phyloP scores from a whole-genome alignment of 1,284 basidiomycete genomes.

The Ustilago loliicola region DNA sequence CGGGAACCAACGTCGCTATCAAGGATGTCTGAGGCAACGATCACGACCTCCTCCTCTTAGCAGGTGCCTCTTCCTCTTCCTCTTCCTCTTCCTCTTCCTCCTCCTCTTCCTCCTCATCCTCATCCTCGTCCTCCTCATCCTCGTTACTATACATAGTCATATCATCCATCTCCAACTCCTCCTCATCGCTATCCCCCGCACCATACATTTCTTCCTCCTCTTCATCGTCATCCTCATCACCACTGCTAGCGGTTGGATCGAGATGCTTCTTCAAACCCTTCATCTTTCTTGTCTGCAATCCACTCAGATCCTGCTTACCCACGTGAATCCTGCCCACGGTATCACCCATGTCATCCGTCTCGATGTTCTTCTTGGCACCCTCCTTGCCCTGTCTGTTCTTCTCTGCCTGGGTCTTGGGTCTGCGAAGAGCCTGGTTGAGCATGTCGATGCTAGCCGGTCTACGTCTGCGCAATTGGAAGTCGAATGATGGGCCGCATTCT shows the following conservation, averaged over 20 bases:
- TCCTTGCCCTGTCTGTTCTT: conserved; percentile 77
- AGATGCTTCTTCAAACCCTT: conserved; percentile 80
- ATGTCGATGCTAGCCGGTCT: conserved; percentile 82
- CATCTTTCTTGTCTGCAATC: conserved; percentile 91
- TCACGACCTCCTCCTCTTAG: conserved; percentile 38
- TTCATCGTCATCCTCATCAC: conserved; percentile 48
- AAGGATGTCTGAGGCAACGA: background rate
- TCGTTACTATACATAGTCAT: conserved; percentile 45
- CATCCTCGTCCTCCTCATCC: conserved; percentile 38
- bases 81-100: conserved; percentile 43
- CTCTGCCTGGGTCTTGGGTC: conserved; percentile 85
- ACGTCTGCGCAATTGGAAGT: conserved; percentile 83
- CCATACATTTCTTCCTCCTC: conserved; percentile 29
- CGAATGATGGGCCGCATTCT: conserved; percentile 91
- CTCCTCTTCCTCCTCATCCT: conserved; percentile 33
- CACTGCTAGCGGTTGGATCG: conserved; percentile 49
- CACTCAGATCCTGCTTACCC: conserved; percentile 87
- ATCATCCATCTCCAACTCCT: conserved; percentile 52
- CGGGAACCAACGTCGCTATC: background rate
- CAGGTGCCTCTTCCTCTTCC: conserved; percentile 35
- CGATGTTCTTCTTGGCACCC: conserved; percentile 84
- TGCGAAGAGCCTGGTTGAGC: conserved; percentile 82
- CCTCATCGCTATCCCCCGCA: conserved; percentile 36
- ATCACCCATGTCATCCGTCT: conserved; percentile 98
- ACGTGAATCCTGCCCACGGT: conserved; percentile 90